phyloP scores from a whole-genome alignment of 2,329 filamentous ascomycete genomes.

The Paracorniculantispora psalliotae region DNA sequence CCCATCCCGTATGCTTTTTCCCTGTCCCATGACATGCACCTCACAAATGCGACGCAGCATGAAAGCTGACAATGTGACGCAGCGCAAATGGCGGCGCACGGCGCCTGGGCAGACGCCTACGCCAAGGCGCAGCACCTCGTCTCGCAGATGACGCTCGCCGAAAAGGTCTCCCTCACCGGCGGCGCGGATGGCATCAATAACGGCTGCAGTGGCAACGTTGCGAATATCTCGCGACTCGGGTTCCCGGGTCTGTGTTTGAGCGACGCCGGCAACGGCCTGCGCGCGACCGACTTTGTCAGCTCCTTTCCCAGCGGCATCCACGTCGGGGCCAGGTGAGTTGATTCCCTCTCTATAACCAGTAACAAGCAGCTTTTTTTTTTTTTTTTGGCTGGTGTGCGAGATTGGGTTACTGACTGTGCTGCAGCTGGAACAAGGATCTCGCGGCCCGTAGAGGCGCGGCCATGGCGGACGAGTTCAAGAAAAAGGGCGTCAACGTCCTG shows the following conservation, averaged over 20 bases:
- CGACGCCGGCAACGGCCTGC: conserved; percentile 41
- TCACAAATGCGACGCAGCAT: not conserved
- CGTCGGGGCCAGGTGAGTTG: conserved; percentile 33
- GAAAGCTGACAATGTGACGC: not conserved
- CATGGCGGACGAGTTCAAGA: conserved; percentile 71
- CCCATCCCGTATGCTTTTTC: conserved; percentile 41
- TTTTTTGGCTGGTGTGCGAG: not conserved
- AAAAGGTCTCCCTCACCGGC: conserved; percentile 75
- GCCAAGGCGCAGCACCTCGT: conserved; percentile 65
- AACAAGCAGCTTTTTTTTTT: not conserved
- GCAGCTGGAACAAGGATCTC: conserved; percentile 65
- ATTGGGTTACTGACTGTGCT: not conserved
- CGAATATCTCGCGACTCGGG: conserved; percentile 31
- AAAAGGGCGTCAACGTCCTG: conserved; percentile 73
- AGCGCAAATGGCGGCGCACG: conserved; percentile 54
- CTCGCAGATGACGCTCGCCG: conserved; percentile 64
- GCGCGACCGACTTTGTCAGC: conserved; percentile 38
- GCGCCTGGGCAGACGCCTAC: conserved; percentile 64
- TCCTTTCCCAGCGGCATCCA: conserved; percentile 37
- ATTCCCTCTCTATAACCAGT: not conserved
- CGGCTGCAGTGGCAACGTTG: conserved; percentile 44
- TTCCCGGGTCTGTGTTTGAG: conserved; percentile 42
- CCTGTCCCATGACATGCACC: not conserved
- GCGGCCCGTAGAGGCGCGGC: conserved; percentile 62
- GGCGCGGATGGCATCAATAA: conserved; percentile 51